Conservation (phyloP, 352 stramenopile genomes). For the Detonula confervacea region DNA sequence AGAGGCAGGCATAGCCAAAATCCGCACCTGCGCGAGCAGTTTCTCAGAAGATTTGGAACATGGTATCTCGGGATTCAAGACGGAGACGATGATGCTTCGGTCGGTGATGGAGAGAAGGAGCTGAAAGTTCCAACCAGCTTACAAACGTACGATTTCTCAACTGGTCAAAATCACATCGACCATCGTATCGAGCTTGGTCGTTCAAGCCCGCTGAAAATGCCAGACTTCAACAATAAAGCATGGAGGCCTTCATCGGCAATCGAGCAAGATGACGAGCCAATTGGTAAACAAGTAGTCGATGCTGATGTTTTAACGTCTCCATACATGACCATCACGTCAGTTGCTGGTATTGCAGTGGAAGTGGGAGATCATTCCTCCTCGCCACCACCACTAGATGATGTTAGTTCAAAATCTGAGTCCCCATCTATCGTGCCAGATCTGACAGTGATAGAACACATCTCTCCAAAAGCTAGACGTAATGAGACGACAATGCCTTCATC, state of each 20-base stretch:
- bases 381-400: no score
- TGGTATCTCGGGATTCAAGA: slow-evolving; percentile 8
- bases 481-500: no score
- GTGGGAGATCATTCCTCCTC: no score
- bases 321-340: background rate
- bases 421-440: no score
- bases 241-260: background rate
- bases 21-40: background rate
- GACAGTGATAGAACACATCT: no score
- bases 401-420: no score
- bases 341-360: no score
- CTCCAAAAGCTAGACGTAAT: no score
- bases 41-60: background rate
- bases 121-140: background rate
- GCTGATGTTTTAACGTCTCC: background rate
- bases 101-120: background rate
- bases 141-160: slow-evolving; percentile 16
- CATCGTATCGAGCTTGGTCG: background rate
- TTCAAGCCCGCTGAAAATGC: background rate
- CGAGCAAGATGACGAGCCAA: background rate
- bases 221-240: background rate
- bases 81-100: background rate
- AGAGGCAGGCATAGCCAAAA: slow-evolving; percentile 3
- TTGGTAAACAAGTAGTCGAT: background rate
- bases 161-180: background rate